Conservation (phyloP, 345 rosid species). For the Eucalyptus curtisii region DNA sequence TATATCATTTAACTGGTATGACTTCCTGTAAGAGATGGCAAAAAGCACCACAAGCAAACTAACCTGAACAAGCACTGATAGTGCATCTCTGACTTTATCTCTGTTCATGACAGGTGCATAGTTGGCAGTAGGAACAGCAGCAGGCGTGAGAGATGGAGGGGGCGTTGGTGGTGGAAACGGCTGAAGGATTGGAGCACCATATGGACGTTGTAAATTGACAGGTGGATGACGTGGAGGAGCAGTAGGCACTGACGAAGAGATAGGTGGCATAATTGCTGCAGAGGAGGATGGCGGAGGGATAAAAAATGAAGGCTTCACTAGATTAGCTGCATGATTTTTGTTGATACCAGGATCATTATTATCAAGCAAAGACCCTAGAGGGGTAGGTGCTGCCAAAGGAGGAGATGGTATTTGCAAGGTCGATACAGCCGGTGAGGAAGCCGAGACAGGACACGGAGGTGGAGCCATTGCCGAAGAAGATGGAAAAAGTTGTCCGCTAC, state of each 20-base stretch:
- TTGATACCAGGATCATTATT: constrained; percentile 23
- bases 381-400: constrained; percentile 28
- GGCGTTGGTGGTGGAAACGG: constrained; percentile 96
- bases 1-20: neutral
- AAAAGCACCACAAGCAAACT: constrained; percentile 2
- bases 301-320: constrained; percentile 66
- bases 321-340: constrained; percentile 29
- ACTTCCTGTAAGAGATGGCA: neutral
- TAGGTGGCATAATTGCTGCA: constrained; percentile 22
- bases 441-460: constrained; percentile 26
- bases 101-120: constrained; percentile 39
- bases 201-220: constrained; percentile 37
- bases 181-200: constrained; percentile 84
- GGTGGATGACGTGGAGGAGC: constrained; percentile 55
- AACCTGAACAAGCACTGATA: constrained; percentile 69
- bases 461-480: constrained; percentile 20
- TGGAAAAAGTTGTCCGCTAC: constrained; percentile 36
- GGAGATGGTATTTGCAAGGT: constrained; percentile 37
- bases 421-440: constrained; percentile 22
- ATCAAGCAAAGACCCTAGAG: constrained; percentile 38
- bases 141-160: constrained; percentile 77
- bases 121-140: constrained; percentile 16
- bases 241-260: constrained; percentile 35
- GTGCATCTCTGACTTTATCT: constrained; percentile 77
- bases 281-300: constrained; percentile 40